phyloP scores from a whole-genome alignment of 441 rosid species.

The Melastoma candidum region DNA sequence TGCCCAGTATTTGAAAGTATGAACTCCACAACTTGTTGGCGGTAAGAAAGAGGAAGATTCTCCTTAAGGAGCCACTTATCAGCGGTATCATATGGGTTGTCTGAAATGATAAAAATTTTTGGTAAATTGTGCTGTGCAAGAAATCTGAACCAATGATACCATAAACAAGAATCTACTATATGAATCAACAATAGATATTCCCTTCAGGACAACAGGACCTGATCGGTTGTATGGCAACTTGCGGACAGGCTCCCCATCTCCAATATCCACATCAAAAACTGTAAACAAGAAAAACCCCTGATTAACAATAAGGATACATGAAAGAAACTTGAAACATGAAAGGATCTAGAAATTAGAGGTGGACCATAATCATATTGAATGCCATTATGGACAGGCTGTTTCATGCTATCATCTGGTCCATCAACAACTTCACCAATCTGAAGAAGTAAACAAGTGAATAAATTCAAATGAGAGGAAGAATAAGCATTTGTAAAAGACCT shows the following conservation, averaged over 20 bases:
- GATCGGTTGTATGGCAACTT: slow-evolving; percentile 88
- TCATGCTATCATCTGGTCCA: slow-evolving; percentile 84
- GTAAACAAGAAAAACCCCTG: slow-evolving; percentile 12
- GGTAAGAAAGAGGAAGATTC: slow-evolving; percentile 88
- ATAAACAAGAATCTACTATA: background rate
- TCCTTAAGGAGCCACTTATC: slow-evolving; percentile 98
- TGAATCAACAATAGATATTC: background rate
- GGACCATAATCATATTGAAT: slow-evolving; percentile 72
- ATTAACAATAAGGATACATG: slow-evolving; percentile 4
- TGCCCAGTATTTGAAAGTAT: slow-evolving; percentile 94
- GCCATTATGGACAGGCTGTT: slow-evolving; percentile 53
- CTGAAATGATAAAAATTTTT: slow-evolving; percentile 31
- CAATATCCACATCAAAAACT: slow-evolving; percentile 98
- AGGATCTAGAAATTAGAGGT: slow-evolving; percentile 7
- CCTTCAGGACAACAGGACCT: slow-evolving; percentile 33
- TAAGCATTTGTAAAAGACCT: no score
- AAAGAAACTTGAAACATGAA: background rate
- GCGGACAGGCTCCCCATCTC: slow-evolving; percentile 93
- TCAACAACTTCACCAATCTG: slow-evolving; percentile 99
- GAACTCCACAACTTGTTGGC: slow-evolving; percentile 94
- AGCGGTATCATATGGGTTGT: slow-evolving; percentile 81
- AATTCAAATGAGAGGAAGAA: no score
- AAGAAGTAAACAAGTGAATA: slow-evolving; percentile 5
- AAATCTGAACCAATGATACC: slow-evolving; percentile 2
- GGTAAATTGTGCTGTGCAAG: background rate